Conservation (phyloP, 768 basidiomycete species). For the Scleroderma citrinum region DNA sequence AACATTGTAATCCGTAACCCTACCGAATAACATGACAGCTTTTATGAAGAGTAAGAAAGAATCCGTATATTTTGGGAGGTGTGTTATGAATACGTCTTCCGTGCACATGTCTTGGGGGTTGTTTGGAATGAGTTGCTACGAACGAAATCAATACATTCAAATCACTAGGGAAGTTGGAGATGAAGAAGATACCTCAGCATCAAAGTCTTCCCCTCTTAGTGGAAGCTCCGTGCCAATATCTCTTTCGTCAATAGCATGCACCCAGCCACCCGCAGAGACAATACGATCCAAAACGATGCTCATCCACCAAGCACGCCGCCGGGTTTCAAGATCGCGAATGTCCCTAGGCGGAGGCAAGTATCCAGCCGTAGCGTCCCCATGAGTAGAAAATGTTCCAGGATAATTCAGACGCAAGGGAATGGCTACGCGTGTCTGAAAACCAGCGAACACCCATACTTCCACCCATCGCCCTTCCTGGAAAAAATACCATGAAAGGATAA, state of each 20-base stretch:
- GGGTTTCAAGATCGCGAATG: slow-evolving; percentile 66
- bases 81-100: slow-evolving; percentile 60
- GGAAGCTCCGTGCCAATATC: slow-evolving; percentile 84
- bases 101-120: slow-evolving; percentile 72
- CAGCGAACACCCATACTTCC: slow-evolving; percentile 88
- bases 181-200: slow-evolving; percentile 50
- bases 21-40: slow-evolving; percentile 78
- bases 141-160: slow-evolving; percentile 7
- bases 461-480: slow-evolving; percentile 89
- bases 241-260: slow-evolving; percentile 77
- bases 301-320: slow-evolving; percentile 90
- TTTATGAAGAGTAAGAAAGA: slow-evolving; percentile 79
- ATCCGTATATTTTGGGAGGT: slow-evolving; percentile 75
- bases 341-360: slow-evolving; percentile 79
- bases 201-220: slow-evolving; percentile 68
- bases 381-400: slow-evolving; percentile 74
- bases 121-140: slow-evolving; percentile 52
- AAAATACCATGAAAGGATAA: slow-evolving; percentile 84
- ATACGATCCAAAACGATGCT: slow-evolving; percentile 83
- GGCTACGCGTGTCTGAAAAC: slow-evolving; percentile 76
- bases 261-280: slow-evolving; percentile 76
- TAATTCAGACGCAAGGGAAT: slow-evolving; percentile 80
- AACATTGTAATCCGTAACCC: slow-evolving; percentile 81
- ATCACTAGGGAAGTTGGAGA: background rate
- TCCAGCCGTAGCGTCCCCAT: slow-evolving; percentile 61